Evolutionary conservation across 495 filamentous ascomycete species (phyloP).

Genomic region (Immersiella caudata): DNA sequence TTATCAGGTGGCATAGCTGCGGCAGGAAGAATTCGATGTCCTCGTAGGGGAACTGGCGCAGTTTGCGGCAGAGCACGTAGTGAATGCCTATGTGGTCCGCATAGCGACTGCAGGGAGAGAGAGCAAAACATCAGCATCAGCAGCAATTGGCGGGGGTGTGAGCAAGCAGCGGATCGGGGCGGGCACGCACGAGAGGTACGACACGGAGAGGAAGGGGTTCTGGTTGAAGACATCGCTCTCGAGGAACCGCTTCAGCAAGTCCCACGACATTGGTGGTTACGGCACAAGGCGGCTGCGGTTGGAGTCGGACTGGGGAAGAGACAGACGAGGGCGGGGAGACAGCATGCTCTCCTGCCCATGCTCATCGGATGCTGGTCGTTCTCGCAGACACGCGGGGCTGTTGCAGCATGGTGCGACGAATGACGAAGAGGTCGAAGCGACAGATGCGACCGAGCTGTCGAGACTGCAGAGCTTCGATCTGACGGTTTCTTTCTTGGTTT

Average conservation of each 20-base stretch:
- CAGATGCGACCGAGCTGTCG: background rate
- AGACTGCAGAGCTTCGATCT: background rate
- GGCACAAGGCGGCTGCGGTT: constrained; percentile 27
- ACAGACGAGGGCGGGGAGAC: constrained; percentile 25
- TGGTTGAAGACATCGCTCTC: constrained; percentile 83
- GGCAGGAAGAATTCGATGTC: constrained; percentile 85
- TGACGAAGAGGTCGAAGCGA: background rate
- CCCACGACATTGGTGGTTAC: constrained; percentile 50
- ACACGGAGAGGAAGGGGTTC: constrained; percentile 76
- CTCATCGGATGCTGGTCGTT: constrained; percentile 19
- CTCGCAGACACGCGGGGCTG: constrained; percentile 14
- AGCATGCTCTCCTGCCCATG: constrained; percentile 32
- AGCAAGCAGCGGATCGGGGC: background rate
- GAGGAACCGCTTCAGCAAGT: constrained; percentile 76
- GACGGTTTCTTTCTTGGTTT: background rate
- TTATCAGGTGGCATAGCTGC: constrained; percentile 76
- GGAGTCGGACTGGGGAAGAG: constrained; percentile 27
- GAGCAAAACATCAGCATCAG: background rate
- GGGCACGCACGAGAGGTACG: constrained; percentile 70
- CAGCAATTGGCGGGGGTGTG: constrained; percentile 26
- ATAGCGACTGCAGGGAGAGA: constrained; percentile 61
- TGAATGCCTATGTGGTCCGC: constrained; percentile 80
- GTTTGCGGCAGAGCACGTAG: constrained; percentile 77
- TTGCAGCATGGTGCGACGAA: constrained; percentile 27
- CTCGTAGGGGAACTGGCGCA: constrained; percentile 77